Conservation (phyloP, 2,329 filamentous ascomycete genomes). For the Kalmusia sp. region DNA sequence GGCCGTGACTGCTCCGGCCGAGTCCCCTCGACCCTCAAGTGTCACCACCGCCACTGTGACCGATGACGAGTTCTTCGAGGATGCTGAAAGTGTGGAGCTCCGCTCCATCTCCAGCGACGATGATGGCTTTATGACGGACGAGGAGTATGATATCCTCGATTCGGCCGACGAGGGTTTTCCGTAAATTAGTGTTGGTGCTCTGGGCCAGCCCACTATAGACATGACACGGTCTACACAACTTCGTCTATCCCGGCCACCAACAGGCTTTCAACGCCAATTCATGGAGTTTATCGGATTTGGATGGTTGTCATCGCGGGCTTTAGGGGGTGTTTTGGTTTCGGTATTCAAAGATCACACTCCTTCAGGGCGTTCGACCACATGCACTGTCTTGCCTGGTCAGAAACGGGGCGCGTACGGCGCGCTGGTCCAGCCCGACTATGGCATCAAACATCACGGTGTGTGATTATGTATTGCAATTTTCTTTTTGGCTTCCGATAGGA, state of each 20-base stretch:
- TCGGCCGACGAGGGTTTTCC: conserved; percentile 82
- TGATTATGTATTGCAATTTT: conserved; percentile 11
- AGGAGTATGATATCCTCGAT: conserved; percentile 97
- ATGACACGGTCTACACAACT: neutral
- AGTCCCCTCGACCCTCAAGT: conserved; percentile 31
- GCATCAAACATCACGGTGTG: conserved; percentile 12
- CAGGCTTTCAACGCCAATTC: conserved; percentile 5
- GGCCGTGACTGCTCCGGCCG: conserved; percentile 47
- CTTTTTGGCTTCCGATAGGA: conserved; percentile 22
- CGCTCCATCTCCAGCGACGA: conserved; percentile 61
- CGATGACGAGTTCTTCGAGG: conserved; percentile 63
- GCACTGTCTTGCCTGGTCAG: conserved; percentile 22
- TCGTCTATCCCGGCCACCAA: neutral
- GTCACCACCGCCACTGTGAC: conserved; percentile 45
- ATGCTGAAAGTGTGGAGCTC: conserved; percentile 64
- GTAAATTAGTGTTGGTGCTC: neutral
- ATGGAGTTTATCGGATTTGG: conserved; percentile 7
- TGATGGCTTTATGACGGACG: conserved; percentile 89
- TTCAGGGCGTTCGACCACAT: conserved; percentile 21
- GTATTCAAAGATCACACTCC: conserved; percentile 27
- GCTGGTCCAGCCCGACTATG: conserved; percentile 6
- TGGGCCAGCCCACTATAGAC: too few species aligned
- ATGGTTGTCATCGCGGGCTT: conserved; percentile 1
- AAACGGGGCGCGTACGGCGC: conserved; percentile 22
- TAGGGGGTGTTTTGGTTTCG: conserved; percentile 14